A percentile compares a stretch with the other conserved stretches of the same genome.
Evolutionary conservation across 2,329 filamentous ascomycete genomes (phyloP).

Genomic region (Colletotrichum navitas): DNA sequence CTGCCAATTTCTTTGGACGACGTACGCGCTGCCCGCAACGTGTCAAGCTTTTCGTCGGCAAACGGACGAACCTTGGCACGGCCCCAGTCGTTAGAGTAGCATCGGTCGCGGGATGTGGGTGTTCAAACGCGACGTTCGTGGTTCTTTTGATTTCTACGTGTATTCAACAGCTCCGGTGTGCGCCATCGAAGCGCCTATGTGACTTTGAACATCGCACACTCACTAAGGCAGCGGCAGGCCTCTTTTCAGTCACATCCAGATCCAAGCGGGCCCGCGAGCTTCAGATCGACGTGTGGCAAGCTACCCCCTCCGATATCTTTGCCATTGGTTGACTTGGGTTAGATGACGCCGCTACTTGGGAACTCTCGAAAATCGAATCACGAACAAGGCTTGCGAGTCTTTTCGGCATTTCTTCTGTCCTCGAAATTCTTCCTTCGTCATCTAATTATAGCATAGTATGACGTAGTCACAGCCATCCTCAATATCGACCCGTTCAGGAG

Average conservation of each 20-base stretch:
- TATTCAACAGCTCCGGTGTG: not conserved
- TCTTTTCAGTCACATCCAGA: not conserved
- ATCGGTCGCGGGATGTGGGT: no score
- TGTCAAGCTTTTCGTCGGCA: not conserved
- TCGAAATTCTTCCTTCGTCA: not conserved
- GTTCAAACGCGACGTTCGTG: not conserved
- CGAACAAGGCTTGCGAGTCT: not conserved
- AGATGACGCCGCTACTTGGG: no score
- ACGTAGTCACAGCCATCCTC: not conserved
- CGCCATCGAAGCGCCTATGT: not conserved
- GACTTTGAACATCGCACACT: not conserved
- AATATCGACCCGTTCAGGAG: not conserved
- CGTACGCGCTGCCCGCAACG: no score
- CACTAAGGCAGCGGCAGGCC: no score
- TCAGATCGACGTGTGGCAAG: not conserved
- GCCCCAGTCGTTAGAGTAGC: not conserved
- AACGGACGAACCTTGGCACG: not conserved
- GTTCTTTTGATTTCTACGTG: not conserved
- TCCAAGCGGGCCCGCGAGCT: not conserved
- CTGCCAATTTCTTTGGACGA: not conserved
- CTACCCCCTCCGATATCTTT: not conserved
- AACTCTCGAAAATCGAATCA: not conserved
- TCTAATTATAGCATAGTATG: not conserved
- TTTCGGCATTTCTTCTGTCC: not conserved
- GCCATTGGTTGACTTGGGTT: not conserved